Conservation (phyloP, 768 basidiomycete genomes). For the Rhizopogon salebrosus region DNA sequence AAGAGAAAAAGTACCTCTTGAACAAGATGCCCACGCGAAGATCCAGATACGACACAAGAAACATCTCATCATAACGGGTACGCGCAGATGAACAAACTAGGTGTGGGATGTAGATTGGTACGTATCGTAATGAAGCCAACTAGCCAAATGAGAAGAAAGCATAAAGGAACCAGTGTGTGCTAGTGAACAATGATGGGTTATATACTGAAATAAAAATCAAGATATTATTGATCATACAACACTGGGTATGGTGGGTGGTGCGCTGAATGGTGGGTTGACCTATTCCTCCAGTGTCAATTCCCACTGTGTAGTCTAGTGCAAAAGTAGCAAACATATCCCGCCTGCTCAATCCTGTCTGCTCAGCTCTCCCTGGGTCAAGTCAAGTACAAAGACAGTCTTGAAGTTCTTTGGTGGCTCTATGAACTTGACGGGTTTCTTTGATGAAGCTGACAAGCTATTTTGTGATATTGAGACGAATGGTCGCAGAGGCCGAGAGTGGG, state of each 20-base stretch:
- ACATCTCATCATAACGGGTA: background rate
- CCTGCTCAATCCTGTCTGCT: slow-evolving; percentile 52
- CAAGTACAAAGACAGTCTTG: slow-evolving; percentile 64
- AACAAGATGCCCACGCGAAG: too few relatives aligned
- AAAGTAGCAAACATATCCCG: background rate
- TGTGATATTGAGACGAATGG: slow-evolving; percentile 65
- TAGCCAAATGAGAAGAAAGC: background rate
- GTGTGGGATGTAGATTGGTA: background rate
- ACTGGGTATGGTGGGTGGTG: background rate
- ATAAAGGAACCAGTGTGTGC: background rate
- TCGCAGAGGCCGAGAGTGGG: slow-evolving; percentile 68
- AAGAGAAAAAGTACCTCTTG: too few relatives aligned
- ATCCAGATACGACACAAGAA: background rate
- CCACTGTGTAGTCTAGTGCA: background rate
- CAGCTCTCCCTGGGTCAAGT: slow-evolving; percentile 81
- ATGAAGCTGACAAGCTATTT: slow-evolving; percentile 14
- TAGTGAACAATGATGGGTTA: background rate
- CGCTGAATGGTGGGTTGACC: background rate
- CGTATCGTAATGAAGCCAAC: background rate
- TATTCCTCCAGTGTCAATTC: background rate
- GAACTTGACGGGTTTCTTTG: slow-evolving; percentile 58
- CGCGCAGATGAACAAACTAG: background rate
- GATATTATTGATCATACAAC: background rate
- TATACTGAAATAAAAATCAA: background rate
- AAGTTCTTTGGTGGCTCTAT: slow-evolving; percentile 76